phyloP scores from a whole-genome alignment of 805 yeast genomes.

The Candida dajiaensis region DNA sequence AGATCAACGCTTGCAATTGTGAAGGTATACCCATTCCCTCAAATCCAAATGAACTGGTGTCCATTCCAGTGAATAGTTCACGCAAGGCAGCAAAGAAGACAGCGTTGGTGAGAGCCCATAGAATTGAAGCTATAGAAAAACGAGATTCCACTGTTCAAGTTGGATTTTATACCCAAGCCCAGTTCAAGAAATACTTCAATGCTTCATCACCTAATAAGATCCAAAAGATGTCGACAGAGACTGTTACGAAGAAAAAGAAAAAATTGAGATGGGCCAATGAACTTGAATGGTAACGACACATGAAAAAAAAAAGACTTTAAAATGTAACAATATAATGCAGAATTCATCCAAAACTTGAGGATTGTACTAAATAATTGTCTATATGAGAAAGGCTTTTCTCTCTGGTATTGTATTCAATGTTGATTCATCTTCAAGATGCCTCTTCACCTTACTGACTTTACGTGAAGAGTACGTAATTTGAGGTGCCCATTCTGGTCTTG shows the following conservation, averaged over 20 bases:
- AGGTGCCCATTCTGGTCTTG: slow-evolving; percentile 18
- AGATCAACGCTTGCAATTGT: slow-evolving; percentile 55
- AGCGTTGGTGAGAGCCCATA: slow-evolving; percentile 17
- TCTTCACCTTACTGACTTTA: neutral
- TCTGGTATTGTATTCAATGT: neutral
- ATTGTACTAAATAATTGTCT: neutral
- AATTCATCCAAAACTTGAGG: neutral
- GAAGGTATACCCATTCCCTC: slow-evolving; percentile 60
- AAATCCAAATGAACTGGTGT: slow-evolving; percentile 49
- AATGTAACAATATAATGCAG: neutral
- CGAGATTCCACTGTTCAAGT: slow-evolving; percentile 1
- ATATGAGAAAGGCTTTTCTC: neutral
- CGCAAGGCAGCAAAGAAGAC: slow-evolving; percentile 13
- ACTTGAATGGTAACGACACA: slow-evolving; percentile 16
- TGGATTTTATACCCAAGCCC: slow-evolving; percentile 20
- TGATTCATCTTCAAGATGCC: neutral
- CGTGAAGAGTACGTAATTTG: neutral
- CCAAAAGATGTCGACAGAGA: slow-evolving; percentile 1
- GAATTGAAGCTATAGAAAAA: neutral
- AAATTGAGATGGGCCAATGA: slow-evolving; percentile 20
- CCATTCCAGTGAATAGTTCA: slow-evolving; percentile 37
- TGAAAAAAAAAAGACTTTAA: neutral
- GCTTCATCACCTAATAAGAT: slow-evolving; percentile 8
- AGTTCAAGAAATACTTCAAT: slow-evolving; percentile 11
- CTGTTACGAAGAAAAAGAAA: slow-evolving; percentile 9